Evolutionary conservation across 2,329 filamentous ascomycete species (phyloP).

Genomic region (Penicillium sclerotiorum): DNA sequence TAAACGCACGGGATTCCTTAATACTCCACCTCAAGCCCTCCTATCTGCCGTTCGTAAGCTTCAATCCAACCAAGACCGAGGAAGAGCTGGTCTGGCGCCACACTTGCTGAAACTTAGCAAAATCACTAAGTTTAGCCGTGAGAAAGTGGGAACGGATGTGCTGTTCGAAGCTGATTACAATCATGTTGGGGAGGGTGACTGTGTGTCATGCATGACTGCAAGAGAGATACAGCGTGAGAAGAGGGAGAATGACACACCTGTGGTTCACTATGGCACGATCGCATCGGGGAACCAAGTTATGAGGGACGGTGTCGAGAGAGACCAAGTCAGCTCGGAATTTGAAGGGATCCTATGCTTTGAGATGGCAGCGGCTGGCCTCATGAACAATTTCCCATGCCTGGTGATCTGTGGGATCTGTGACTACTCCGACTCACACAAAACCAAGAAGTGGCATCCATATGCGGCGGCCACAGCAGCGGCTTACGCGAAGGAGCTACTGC

Average conservation of each 20-base stretch:
- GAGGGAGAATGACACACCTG: background rate
- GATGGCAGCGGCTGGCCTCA: background rate
- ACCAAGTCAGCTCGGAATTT: background rate
- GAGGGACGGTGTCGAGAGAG: conserved; percentile 2
- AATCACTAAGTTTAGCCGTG: background rate
- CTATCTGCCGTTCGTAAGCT: background rate
- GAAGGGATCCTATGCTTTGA: background rate
- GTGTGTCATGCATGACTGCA: background rate
- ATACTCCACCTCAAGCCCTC: background rate
- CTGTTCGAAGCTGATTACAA: background rate
- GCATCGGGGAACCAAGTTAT: conserved; percentile 5
- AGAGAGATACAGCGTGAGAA: background rate
- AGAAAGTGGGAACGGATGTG: background rate
- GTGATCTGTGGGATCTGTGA: conserved; percentile 7
- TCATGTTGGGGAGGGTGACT: background rate
- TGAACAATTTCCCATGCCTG: conserved; percentile 5
- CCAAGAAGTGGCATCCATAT: conserved; percentile 2
- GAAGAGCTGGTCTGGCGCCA: background rate
- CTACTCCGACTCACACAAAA: conserved; percentile 9
- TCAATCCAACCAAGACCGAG: background rate
- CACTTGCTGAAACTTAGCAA: background rate
- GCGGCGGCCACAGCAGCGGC: background rate
- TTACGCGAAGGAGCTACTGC: conserved; percentile 7
- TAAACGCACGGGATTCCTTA: conserved; percentile 6
- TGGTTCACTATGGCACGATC: conserved; percentile 3